phyloP scores from a whole-genome alignment of 306 rosid species.

The Acacia melanoxylon region DNA sequence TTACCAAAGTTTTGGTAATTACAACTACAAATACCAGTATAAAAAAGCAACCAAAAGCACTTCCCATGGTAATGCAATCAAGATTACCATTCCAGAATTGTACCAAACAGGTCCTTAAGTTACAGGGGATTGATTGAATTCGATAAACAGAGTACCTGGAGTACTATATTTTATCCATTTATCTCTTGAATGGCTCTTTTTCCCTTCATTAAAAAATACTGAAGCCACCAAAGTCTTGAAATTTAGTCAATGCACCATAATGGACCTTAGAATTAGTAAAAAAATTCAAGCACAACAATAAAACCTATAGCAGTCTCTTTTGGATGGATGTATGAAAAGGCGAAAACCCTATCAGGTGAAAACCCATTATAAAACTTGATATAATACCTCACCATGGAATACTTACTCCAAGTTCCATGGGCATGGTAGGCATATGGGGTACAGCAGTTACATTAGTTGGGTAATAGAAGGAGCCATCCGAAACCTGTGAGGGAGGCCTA shows the following conservation, averaged over 20 bases:
- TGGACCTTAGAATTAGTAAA: neutral
- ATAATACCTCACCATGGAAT: conserved; percentile 22
- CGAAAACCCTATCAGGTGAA: neutral
- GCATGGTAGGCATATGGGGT: conserved; percentile 76
- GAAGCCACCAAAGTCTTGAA: neutral
- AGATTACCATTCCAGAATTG: neutral
- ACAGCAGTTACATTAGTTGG: conserved; percentile 56
- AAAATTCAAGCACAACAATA: neutral
- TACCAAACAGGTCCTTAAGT: neutral
- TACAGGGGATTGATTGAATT: neutral
- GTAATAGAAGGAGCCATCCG: conserved; percentile 82
- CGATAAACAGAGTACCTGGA: neutral
- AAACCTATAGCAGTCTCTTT: conserved; percentile 3
- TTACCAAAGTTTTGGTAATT: neutral
- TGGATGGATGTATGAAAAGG: neutral
- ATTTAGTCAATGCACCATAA: neutral
- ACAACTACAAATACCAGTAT: neutral
- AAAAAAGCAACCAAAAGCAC: neutral
- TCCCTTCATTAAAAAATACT: neutral
- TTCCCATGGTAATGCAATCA: neutral
- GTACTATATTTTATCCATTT: neutral
- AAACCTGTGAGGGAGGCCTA: conserved; percentile 82
- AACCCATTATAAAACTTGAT: conserved; percentile 5
- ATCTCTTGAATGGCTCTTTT: neutral
- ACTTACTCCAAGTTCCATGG: conserved; percentile 89